Base-by-base conservation (phyloP, 768 basidiomycete species). In the Jaapia argillacea region DNA sequence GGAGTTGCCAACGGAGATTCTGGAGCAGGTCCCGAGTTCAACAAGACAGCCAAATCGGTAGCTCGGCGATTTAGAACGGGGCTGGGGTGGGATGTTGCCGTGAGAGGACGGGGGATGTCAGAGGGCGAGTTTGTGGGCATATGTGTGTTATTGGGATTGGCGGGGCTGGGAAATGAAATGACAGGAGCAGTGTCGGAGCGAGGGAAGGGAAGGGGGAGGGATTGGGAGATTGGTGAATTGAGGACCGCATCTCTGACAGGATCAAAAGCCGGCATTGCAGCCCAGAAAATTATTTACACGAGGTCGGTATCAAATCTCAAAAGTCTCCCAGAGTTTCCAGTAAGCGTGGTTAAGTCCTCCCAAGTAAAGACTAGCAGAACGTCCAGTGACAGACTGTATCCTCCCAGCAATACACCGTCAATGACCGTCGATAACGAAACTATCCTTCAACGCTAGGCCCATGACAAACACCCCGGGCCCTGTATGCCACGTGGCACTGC, bases 181-280 rank as follows among this genome's bases (percentile, higher is more conserved):
- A 42, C 43, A 53, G 54, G 28, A 37, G 53, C 51, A 51, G 56
- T 42, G 42, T 49, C 52, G 40, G 54, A 51, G 49, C 57, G 48
- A 13, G 47, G 24, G 40, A 47, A 44, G 40, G 60, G 57, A 21
- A 68, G 64, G 48, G 66, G 45, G 53, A 63, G 63, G 40, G 70
- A 57, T 50, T 69, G 68, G 31, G 71, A 68, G 53, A 77, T 60
- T 24, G 85, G 85, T 35, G 82, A 84, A 63, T 85, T 85, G 54
- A 84, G 74, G 55, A 86, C 82, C 48, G 86, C 86, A 72, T 88
- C 86, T 60, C 86, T 75, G 48, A 89, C 85, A 54, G 86, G 85
- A 72, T 88, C 86, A 71, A 87, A 86, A 45, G 75, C 75, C 52
- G 85, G 79, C 80, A 81, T 80, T 35, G 50, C 31, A 16, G 10